Conservation (phyloP, 768 basidiomycete species). For the Collybia mongolica region DNA sequence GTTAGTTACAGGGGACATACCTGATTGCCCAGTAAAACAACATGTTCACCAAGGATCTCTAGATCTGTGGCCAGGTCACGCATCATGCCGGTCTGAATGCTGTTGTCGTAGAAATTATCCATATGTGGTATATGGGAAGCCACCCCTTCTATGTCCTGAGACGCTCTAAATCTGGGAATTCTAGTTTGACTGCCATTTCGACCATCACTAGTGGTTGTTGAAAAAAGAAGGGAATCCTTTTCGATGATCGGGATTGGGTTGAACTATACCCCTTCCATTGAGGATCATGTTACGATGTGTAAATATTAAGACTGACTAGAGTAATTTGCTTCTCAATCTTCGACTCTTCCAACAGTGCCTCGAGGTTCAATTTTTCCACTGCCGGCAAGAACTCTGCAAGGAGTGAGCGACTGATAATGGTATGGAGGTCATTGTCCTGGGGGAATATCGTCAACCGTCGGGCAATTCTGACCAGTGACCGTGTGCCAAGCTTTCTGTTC, state of each 20-base stretch:
- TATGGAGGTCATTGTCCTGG: constrained; percentile 42
- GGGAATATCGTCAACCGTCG: constrained; percentile 45
- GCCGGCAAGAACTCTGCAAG: constrained; percentile 62
- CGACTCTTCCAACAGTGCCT: constrained; percentile 48
- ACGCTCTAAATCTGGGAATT: constrained; percentile 49
- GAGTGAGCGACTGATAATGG: constrained; percentile 46
- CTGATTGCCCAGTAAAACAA: constrained; percentile 69
- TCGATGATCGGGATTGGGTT: constrained; percentile 44
- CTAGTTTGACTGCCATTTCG: constrained; percentile 27
- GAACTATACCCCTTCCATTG: constrained; percentile 36
- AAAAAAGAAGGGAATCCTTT: constrained; percentile 43
- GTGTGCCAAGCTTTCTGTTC: constrained; percentile 62
- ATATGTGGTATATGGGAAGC: constrained; percentile 63
- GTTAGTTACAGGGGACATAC: constrained; percentile 24
- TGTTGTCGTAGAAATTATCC: constrained; percentile 73
- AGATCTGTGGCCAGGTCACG: constrained; percentile 62
- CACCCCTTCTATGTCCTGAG: constrained; percentile 51
- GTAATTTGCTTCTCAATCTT: constrained; percentile 40
- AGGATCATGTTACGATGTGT: neutral
- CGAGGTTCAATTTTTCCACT: constrained; percentile 54
- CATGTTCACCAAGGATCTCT: constrained; percentile 59
- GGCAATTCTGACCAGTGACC: constrained; percentile 56
- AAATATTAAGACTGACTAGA: constrained; percentile 20
- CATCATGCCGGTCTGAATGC: constrained; percentile 66
- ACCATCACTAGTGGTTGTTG: constrained; percentile 34